Conservation (phyloP, 1,139 yeast genomes). For the Kodamaea arcana region DNA sequence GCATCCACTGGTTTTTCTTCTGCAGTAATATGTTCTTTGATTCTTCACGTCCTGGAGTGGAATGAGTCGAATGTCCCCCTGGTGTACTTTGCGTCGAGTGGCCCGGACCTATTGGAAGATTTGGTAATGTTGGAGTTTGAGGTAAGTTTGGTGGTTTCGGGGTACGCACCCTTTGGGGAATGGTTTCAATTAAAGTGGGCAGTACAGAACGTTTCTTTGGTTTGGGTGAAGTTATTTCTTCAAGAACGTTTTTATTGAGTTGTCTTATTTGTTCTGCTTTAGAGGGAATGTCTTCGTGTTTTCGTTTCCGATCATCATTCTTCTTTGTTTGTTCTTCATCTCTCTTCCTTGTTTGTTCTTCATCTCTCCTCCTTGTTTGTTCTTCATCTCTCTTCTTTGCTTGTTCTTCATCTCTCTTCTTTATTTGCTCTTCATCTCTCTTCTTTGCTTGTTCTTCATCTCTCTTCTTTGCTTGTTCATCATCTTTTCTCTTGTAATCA, state of each 20-base stretch:
- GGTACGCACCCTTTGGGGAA: conserved; percentile 26
- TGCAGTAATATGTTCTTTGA: conserved; percentile 14
- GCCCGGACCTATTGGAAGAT: conserved; percentile 4
- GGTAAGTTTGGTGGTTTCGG: conserved; percentile 1
- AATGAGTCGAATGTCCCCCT: conserved; percentile 1
- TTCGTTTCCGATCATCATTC: too few species aligned
- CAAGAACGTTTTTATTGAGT: conserved; percentile 30
- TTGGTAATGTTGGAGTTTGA: conserved; percentile 1
- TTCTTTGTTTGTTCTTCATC: too few species aligned
- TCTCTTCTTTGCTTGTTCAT: too few species aligned
- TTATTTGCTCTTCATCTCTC: neutral
- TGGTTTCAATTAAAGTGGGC: neutral
- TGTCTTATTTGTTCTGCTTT: neutral
- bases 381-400: too few species aligned
- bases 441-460: too few species aligned
- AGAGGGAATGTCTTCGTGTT: too few species aligned
- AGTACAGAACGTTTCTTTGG: neutral
- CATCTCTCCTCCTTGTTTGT: too few species aligned
- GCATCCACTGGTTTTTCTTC: conserved; percentile 29
- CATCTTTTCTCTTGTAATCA: too few species aligned
- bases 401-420: too few species aligned
- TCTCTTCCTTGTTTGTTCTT: too few species aligned
- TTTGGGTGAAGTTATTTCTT: conserved; percentile 16
- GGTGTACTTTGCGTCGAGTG: conserved; percentile 1
- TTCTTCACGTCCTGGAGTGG: conserved; percentile 16